These are phyloP conservation scores for Vitis cinerea DNA, from an alignment of 164 flowering plant genomes.

Conservation along the genomic window DNA sequence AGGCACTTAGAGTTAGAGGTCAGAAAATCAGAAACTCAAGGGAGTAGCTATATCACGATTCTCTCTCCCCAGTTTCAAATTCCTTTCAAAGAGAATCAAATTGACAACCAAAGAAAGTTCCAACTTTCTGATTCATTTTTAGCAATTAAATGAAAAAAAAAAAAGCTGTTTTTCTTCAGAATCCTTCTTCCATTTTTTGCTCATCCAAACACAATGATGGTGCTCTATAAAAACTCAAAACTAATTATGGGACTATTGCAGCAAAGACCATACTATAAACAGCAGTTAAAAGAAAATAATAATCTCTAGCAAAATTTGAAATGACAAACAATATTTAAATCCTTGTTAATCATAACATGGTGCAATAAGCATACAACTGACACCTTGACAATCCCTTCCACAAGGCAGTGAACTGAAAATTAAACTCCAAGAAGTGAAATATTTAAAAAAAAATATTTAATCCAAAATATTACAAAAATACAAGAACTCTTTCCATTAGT, in stretches of 20 bases:
- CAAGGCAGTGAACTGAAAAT: conserved; percentile 4
- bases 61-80: not conserved
- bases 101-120: not conserved
- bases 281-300: not conserved
- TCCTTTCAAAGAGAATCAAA: not conserved
- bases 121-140: not conserved
- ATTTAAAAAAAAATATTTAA: conserved; percentile 7
- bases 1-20: too few species aligned
- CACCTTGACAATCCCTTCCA: not conserved
- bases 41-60: not conserved
- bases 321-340: not conserved
- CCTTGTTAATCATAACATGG: conserved; percentile 9
- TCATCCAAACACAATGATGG: not conserved
- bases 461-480: conserved; percentile 22
- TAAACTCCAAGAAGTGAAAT: not conserved
- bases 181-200: not conserved
- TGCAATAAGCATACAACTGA: not conserved
- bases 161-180: not conserved
- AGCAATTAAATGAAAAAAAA: not conserved
- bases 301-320: not conserved
- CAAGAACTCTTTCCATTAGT: conserved; percentile 24
- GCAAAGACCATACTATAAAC: not conserved
- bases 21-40: not conserved
- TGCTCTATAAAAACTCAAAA: not conserved
- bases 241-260: not conserved